Evolutionary conservation across 2,329 filamentous ascomycete genomes (phyloP).

Genomic region (Beauveria bassiana): DNA sequence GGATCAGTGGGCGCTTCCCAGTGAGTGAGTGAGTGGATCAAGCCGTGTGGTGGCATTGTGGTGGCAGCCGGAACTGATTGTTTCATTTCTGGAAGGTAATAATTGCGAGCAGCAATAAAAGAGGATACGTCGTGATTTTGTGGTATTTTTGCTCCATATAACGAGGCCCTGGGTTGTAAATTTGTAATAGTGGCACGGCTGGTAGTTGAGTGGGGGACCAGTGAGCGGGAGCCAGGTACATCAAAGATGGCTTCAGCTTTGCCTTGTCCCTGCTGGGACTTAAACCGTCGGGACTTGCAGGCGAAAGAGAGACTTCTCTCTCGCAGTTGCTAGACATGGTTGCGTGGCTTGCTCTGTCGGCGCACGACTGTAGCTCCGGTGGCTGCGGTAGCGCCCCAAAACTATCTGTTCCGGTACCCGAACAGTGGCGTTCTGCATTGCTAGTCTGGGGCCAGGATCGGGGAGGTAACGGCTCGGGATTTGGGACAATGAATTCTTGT

Average conservation of each 20-base stretch:
- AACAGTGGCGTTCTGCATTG: neutral
- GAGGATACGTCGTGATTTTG: neutral
- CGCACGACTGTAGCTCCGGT: neutral
- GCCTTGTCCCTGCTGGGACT: neutral
- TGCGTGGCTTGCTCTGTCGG: neutral
- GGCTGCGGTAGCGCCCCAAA: neutral
- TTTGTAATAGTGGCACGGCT: neutral
- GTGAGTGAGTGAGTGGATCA: no score
- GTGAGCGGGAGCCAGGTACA: no score
- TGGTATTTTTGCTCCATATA: neutral
- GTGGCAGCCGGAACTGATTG: neutral
- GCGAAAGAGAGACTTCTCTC: neutral
- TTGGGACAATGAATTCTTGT: neutral
- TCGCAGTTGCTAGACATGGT: neutral
- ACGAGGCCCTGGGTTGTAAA: neutral
- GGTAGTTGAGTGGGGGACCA: neutral
- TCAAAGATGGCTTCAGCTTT: no score
- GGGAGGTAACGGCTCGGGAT: neutral
- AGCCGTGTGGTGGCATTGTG: no score
- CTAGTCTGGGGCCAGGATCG: no score
- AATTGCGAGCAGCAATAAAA: neutral
- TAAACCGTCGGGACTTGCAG: neutral
- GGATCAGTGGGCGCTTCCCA: neutral
- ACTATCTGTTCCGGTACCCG: conserved; percentile 9
- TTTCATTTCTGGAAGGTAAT: no score